Percentiles rank a stretch among this genome's conserved stretches.
phyloP scores from a whole-genome alignment of 73 alveolate species.

The Paramecium octaurelia region DNA sequence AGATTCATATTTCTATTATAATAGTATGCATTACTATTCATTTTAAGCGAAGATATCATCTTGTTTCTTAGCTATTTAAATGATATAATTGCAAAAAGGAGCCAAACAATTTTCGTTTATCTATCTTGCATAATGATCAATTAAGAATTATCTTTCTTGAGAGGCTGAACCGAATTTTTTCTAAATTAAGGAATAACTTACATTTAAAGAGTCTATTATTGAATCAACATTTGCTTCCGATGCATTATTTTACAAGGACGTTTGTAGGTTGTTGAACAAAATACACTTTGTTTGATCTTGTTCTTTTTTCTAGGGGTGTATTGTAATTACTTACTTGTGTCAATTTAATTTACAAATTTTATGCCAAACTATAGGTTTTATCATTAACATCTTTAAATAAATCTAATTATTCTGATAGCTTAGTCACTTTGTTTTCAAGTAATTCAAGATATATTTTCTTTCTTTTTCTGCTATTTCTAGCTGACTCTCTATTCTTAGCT shows the following conservation, averaged over 20 bases:
- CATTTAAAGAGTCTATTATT: conserved; percentile 55
- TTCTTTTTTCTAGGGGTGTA: conserved; percentile 24
- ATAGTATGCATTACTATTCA: background rate
- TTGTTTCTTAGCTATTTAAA: background rate
- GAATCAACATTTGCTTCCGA: conserved; percentile 52
- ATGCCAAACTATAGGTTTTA: background rate
- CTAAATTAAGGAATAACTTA: background rate
- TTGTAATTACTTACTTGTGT: background rate
- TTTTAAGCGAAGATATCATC: background rate
- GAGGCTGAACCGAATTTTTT: conserved; percentile 40
- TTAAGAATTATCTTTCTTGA: background rate
- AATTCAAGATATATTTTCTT: conserved; percentile 72
- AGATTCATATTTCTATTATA: background rate
- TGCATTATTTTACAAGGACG: conserved; percentile 29
- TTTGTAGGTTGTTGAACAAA: conserved; percentile 24
- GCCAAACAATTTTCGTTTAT: conserved; percentile 31
- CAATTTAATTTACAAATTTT: background rate
- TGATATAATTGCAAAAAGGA: background rate
- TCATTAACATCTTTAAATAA: conserved; percentile 14
- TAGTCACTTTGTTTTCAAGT: conserved; percentile 63
- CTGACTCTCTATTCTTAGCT: conserved; percentile 78
- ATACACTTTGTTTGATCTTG: conserved; percentile 43
- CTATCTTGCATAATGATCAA: conserved; percentile 25
- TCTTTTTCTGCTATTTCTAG: conserved; percentile 78
- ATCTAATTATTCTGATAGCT: background rate